These are phyloP conservation scores for Cladorrhinum sp. DNA, from an alignment of 2,329 filamentous ascomycete species.

Conservation along the genomic window DNA sequence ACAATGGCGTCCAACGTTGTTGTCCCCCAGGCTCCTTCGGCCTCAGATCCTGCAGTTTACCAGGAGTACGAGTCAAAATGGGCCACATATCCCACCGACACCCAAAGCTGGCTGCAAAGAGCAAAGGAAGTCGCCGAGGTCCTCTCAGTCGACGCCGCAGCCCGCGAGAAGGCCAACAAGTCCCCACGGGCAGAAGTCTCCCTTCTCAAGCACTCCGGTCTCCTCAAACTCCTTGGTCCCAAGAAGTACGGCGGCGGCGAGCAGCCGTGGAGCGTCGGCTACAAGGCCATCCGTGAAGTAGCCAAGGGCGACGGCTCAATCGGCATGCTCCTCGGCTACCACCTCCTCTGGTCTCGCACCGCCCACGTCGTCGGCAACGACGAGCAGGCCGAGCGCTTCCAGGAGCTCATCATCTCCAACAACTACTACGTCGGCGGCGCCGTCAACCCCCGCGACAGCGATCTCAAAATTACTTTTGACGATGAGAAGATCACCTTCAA, in stretches of 20 bases:
- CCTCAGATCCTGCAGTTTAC: conserved; percentile 39
- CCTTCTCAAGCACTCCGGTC: conserved; percentile 40
- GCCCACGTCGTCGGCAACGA: conserved; percentile 58
- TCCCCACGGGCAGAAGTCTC: conserved; percentile 40
- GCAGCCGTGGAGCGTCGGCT: conserved; percentile 49
- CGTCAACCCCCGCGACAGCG: conserved; percentile 63
- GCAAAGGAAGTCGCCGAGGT: conserved; percentile 38
- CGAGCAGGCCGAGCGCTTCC: conserved; percentile 55
- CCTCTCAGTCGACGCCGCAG: conserved; percentile 34
- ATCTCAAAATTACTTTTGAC: conserved; percentile 53
- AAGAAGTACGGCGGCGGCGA: conserved; percentile 43
- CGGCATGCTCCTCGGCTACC: conserved; percentile 64
- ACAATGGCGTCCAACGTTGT: background rate
- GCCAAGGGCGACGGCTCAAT: conserved; percentile 61
- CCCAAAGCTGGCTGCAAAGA: conserved; percentile 38
- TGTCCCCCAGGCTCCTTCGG: conserved; percentile 14
- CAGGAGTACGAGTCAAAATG: conserved; percentile 37
- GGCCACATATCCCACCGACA: conserved; percentile 33
- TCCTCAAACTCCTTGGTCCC: conserved; percentile 39
- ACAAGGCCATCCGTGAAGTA: conserved; percentile 58
- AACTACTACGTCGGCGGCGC: conserved; percentile 66
- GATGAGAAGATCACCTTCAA: conserved; percentile 57
- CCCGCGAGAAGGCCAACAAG: conserved; percentile 39
- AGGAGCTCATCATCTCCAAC: conserved; percentile 57
- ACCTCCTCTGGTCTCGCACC: conserved; percentile 61